These are phyloP conservation scores for Acacia melanoxylon DNA, from an alignment of 306 rosid species.

Conservation along the genomic window DNA sequence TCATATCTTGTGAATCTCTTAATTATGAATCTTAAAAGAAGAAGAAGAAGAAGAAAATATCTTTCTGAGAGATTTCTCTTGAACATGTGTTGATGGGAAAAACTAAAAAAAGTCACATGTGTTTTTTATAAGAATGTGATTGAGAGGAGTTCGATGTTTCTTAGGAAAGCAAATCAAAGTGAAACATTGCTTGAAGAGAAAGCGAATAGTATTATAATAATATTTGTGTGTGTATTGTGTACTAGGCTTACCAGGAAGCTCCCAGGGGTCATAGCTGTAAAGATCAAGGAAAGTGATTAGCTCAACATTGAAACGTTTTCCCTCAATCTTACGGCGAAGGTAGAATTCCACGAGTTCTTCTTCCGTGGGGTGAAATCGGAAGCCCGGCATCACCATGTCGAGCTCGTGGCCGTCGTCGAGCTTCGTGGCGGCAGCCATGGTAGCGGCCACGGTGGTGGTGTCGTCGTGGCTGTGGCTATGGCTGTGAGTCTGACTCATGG, in stretches of 20 bases:
- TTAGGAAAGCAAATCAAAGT: neutral
- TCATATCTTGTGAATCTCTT: neutral
- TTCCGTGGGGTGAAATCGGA: constrained; percentile 97
- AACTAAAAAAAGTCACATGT: neutral
- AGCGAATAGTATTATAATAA: constrained; percentile 21
- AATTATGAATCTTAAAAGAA: neutral
- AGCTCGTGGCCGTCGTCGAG: constrained; percentile 68
- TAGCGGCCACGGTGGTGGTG: neutral
- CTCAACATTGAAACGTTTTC: constrained; percentile 97
- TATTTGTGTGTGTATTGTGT: neutral
- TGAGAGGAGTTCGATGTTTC: neutral
- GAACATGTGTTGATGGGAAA: neutral
- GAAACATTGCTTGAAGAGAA: constrained; percentile 33
- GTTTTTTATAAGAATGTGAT: neutral
- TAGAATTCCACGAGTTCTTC: constrained; percentile 97
- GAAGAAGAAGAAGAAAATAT: neutral
- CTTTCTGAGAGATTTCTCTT: neutral
- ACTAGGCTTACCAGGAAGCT: constrained; percentile 74
- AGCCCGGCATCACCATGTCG: constrained; percentile 97
- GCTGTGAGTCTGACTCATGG: constrained; percentile 44
- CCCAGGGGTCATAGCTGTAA: constrained; percentile 99
- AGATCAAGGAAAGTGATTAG: constrained; percentile 99
- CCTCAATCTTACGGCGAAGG: constrained; percentile 99
- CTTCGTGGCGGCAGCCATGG: neutral
- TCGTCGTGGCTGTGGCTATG: constrained; percentile 36